phyloP scores from a whole-genome alignment of 306 rosid species.

The Bauhinia variegata region DNA sequence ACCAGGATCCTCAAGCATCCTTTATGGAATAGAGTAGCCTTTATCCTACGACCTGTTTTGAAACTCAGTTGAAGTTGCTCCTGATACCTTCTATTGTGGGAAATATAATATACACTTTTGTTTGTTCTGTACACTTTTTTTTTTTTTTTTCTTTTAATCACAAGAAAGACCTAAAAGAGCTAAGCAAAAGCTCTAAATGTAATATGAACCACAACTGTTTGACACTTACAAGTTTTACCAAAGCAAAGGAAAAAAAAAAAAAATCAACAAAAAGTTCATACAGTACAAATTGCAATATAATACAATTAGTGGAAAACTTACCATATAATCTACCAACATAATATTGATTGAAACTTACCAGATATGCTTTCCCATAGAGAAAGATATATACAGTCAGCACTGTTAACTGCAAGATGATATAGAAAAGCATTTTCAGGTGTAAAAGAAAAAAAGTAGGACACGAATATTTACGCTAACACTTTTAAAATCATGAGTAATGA shows the following conservation, averaged over 20 bases:
- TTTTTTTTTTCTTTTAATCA: no score
- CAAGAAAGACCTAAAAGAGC: no score
- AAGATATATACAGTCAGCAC: conserved; percentile 84
- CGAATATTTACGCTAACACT: background rate
- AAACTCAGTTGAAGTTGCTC: no score
- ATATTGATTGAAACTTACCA: conserved; percentile 59
- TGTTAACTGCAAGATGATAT: conserved; percentile 70
- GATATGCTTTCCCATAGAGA: conserved; percentile 81
- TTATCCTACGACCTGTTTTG: no score
- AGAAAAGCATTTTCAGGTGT: conserved; percentile 28
- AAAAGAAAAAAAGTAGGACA: conserved; percentile 22
- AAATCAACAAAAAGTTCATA: background rate
- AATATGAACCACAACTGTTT: background rate
- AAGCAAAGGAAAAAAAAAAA: background rate
- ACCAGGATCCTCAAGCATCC: no score
- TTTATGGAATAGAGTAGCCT: no score
- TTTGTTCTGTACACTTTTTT: no score
- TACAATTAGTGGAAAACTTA: background rate
- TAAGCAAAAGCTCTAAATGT: background rate
- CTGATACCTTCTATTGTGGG: no score
- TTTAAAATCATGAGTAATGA: conserved; percentile 9
- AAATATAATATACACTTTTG: no score
- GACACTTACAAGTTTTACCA: background rate
- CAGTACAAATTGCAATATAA: background rate
- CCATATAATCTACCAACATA: conserved; percentile 11